Base-by-base conservation (phyloP, 1,284 basidiomycete genomes). In the Austroboletus novae-zelandiae region DNA sequence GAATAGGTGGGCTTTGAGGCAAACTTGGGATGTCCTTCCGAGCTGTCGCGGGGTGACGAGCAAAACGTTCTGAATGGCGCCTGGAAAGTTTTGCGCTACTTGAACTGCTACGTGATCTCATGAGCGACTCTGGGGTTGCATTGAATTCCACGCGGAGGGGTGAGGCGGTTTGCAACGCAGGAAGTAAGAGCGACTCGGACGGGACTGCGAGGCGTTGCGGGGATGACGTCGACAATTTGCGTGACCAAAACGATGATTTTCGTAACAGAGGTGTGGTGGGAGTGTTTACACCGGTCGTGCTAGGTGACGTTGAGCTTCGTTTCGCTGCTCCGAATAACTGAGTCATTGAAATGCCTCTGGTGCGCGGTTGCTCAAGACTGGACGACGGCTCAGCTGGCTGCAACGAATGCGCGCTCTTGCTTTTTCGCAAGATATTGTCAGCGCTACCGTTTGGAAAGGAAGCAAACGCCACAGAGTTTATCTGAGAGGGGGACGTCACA, bases 161-260 rank as follows among this genome's bases (percentile, higher is more conserved):
- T 6, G 81, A 80, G 29, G 79, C 60, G 8, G 80, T 76, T 13
- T 73, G 76, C 20, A 81, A 59, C 9, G 68, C 60, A 37, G 81
- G 81, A 45, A 83, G 72, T 2, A 73, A 71, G 0, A 73, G 71
- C 18, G 62, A 60, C n/a, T 57, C 65, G 37, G 57, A 45, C 30
- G 68, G 64, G 34, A 51, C 56, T 45, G 57, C 41, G 32, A 50
- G 60, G 48, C 53, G 54, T 41, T 57, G 62, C 30, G 53, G 43
- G 9, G 65, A 45, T 60, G 58, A 23, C 20, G 20, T 42, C 57
- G 45, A 68, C 56, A 56, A 61, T 54, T 66, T 78, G 18, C 77
- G 68, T 27, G 69, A 71, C 77, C 78, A 80, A 53, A 80, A 79
- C 0, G 78, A 88, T 18, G 81, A 60, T 61, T 78, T 80, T 44